Evolutionary conservation across 2,329 filamentous ascomycete genomes (phyloP).

Genomic region (Nemania sp.): DNA sequence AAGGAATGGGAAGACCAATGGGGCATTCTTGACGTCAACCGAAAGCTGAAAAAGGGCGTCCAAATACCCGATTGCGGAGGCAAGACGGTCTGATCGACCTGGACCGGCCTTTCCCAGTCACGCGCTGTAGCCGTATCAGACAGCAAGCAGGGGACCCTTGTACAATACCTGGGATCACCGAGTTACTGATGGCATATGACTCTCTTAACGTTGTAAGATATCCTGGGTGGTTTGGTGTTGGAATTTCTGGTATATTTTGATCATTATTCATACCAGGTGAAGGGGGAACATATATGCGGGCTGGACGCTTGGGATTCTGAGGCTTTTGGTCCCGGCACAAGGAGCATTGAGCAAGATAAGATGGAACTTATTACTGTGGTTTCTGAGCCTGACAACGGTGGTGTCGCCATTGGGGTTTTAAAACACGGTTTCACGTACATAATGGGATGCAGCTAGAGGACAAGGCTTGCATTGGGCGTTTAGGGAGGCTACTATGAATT

Average conservation of each 20-base stretch:
- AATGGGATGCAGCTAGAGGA: not conserved
- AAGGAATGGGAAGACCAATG: slow-evolving; percentile 94
- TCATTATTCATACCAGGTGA: not conserved
- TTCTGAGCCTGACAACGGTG: not conserved
- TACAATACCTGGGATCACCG: slow-evolving; percentile 1
- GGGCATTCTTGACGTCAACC: slow-evolving; percentile 85
- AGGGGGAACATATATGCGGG: slow-evolving; percentile 10
- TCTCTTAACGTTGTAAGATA: slow-evolving; percentile 6
- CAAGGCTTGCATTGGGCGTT: not conserved
- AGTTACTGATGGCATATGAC: slow-evolving; percentile 8
- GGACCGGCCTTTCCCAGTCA: not conserved
- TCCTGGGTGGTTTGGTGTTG: slow-evolving; percentile 11
- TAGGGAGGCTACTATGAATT: not conserved
- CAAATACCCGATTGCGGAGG: slow-evolving; percentile 87
- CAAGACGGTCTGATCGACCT: slow-evolving; percentile 58
- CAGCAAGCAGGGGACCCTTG: not conserved
- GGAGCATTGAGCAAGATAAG: not conserved
- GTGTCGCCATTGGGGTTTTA: not conserved
- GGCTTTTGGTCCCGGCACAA: not conserved
- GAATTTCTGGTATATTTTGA: slow-evolving; percentile 5
- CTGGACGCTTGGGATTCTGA: not conserved
- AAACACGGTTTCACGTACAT: slow-evolving; percentile 2
- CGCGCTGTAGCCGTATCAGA: not conserved
- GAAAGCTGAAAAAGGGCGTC: slow-evolving; percentile 82
- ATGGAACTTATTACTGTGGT: not conserved